Evolutionary conservation across 164 flowering plant genomes (phyloP).

Genomic region (Umbellularia californica): DNA sequence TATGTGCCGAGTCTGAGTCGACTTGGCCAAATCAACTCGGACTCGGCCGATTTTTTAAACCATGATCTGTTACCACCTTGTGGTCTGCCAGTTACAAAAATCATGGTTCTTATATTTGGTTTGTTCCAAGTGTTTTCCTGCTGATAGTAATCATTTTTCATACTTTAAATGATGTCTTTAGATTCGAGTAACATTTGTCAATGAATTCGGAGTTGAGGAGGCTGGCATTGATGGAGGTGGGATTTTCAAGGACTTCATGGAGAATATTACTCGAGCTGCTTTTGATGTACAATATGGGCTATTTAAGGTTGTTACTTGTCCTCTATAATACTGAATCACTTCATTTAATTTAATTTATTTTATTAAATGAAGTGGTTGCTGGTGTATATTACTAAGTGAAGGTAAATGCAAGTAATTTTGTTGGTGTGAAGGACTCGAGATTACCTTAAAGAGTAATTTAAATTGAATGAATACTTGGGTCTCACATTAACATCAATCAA

Average conservation of each 20-base stretch:
- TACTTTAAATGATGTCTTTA: conserved; percentile 18
- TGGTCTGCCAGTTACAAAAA: not conserved
- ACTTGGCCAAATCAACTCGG: too few species aligned
- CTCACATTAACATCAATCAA: too few species aligned
- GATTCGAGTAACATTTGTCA: conserved; percentile 91
- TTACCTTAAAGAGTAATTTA: too few species aligned
- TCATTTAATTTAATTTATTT: not conserved
- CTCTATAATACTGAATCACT: not conserved
- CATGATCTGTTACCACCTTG: too few species aligned
- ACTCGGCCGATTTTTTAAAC: too few species aligned
- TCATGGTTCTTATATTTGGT: not conserved
- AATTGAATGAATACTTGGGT: too few species aligned
- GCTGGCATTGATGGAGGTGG: conserved; percentile 99
- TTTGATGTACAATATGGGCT: conserved; percentile 95
- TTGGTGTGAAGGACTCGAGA: too few species aligned
- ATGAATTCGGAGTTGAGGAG: conserved; percentile 98
- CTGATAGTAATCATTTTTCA: not conserved
- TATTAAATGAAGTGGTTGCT: not conserved
- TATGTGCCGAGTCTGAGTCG: too few species aligned
- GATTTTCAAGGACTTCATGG: conserved; percentile 98
- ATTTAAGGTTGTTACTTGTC: conserved; percentile 63
- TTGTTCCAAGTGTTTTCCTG: not conserved
- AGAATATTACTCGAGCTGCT: conserved; percentile 86
- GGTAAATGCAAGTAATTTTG: too few species aligned
- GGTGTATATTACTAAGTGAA: not conserved